Percentiles rank a stretch among this genome's conserved stretches.
These are phyloP conservation scores for Malassezia brasiliensis DNA, from an alignment of 1,284 basidiomycete species.

Conservation along the genomic window DNA sequence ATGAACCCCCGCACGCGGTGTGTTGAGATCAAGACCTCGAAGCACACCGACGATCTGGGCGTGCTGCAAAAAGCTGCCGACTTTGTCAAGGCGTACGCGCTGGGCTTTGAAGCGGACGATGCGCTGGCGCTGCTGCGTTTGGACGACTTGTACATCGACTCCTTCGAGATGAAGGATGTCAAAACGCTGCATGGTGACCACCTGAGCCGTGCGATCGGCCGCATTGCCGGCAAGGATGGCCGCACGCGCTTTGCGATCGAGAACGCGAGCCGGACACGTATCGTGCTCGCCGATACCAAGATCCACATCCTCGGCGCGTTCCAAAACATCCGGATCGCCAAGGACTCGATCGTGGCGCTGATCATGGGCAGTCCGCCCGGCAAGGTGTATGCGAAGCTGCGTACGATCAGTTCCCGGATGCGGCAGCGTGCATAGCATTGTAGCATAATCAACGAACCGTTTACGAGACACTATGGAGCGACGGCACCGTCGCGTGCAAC, in stretches of 20 bases:
- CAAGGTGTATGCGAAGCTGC: constrained; percentile 67
- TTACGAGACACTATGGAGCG: background rate
- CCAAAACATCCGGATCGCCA: constrained; percentile 92
- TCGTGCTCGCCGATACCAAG: constrained; percentile 95
- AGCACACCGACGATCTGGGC: constrained; percentile 58
- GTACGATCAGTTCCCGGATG: constrained; percentile 80
- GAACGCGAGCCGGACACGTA: constrained; percentile 86
- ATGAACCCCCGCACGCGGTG: constrained; percentile 84
- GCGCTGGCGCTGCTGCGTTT: constrained; percentile 85
- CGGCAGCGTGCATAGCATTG: constrained; percentile 60
- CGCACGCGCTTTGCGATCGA: constrained; percentile 98
- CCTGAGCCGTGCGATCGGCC: constrained; percentile 85
- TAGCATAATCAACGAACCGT: constrained; percentile 3
- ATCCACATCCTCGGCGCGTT: constrained; percentile 89
- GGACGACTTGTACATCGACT: constrained; percentile 94
- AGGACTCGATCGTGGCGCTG: constrained; percentile 86
- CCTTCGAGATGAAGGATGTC: constrained; percentile 95
- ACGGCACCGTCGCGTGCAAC: constrained; percentile 13
- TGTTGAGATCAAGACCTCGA: constrained; percentile 92
- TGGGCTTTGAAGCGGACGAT: constrained; percentile 80
- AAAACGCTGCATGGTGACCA: constrained; percentile 97
- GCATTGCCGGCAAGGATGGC: constrained; percentile 94
- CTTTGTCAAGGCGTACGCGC: constrained; percentile 86
- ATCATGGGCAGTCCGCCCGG: constrained; percentile 92
- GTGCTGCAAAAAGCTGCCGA: constrained; percentile 89